These are phyloP conservation scores for Mrakia gelida DNA, from an alignment of 768 basidiomycete species.

Conservation along the genomic window DNA sequence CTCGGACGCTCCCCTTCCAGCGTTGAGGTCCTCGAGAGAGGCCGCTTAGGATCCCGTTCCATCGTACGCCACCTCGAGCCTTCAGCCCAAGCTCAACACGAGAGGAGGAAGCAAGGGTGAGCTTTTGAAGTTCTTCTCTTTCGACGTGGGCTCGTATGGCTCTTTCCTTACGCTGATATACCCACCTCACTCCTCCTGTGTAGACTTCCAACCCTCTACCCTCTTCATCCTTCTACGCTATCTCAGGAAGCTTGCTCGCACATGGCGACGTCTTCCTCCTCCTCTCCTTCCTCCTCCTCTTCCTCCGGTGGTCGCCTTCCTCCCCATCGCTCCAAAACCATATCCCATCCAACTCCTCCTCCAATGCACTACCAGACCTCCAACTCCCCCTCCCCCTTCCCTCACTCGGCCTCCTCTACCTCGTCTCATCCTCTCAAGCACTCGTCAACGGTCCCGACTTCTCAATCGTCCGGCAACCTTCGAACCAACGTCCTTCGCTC, in stretches of 20 bases:
- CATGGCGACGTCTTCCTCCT: not conserved
- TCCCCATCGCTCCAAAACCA: not conserved
- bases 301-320: not conserved
- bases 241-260: too few species aligned
- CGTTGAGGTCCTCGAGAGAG: not conserved
- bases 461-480: not conserved
- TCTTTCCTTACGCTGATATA: not conserved
- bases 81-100: not conserved
- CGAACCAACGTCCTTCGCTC: slow-evolving; percentile 3
- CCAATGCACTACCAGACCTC: not conserved
- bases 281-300: not conserved
- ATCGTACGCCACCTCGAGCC: too few species aligned
- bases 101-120: not conserved
- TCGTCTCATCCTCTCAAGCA: not conserved
- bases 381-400: not conserved
- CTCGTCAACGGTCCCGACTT: not conserved
- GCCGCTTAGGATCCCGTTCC: not conserved
- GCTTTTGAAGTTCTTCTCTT: not conserved
- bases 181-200: not conserved
- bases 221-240: not conserved
- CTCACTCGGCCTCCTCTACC: not conserved
- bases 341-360: not conserved
- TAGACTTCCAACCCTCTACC: not conserved
- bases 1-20: not conserved
- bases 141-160: not conserved